Base-by-base conservation (phyloP, 1,139 yeast species). In the Sugiyamaella neomexicana region DNA sequence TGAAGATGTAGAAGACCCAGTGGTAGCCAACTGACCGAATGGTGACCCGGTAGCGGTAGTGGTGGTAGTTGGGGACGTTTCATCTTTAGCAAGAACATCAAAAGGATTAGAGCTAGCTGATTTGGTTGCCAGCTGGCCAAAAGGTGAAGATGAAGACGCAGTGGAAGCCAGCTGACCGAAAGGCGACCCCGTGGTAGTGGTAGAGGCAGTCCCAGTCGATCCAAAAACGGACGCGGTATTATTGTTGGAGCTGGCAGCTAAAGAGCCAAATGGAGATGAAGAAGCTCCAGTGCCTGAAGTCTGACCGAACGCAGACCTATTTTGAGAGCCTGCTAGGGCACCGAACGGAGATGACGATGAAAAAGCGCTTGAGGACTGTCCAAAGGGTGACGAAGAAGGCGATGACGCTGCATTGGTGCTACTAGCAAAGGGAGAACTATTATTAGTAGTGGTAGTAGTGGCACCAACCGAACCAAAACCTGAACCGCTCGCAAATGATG, bases 281-380 rank as follows among this genome's bases (percentile, higher is more conserved):
- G 45, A n/a, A 15, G 32, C 8, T 25, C 41, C 38, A 13, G 45
- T 34, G 13, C 61, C 57, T 4, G 62, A 47, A 13, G 50, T 44
- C 50, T 49, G 46, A 9, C 68, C 69, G 55, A 65, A 64, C 1
- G 62, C 61, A 1, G 63, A 46, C 17, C 55, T 54, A 7, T 29
- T 34, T 8, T 43, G 38, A 15, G 47, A 15, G 16, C 17, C 15
- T 34, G 29, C 45, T 2, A 40, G 8, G 1, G 42, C 23, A 5
- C 50, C 50, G 29, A 46, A 46, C 8, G 50, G 50, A 17, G 46
- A 32, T 12, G 37, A 4, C 1, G 53, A 12, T 13, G 37, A 17
- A 31, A 29, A 13, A 20, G 34, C 23, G 41, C 7, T 37, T 10
- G 23, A 3, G 10, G 23, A 12, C 52, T 15, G 40, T 9, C 45